Evolutionary conservation across 1,139 yeast species (phyloP).

Genomic region (Diutina mesorugosa): DNA sequence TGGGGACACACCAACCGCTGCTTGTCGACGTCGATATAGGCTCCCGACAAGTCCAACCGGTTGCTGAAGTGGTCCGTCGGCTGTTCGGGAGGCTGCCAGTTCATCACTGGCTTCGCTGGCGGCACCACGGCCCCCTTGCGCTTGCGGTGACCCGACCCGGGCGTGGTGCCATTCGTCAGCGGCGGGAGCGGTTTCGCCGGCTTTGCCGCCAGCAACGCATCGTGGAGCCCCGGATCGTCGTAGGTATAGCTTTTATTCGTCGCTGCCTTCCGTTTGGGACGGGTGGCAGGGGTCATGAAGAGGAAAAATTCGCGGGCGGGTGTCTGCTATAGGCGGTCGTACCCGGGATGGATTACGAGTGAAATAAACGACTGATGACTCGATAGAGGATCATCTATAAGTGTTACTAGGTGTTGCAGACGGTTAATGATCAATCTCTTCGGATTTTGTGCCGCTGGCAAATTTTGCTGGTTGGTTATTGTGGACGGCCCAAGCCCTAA

Average conservation of each 20-base stretch:
- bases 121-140: background rate
- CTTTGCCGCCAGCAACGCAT: background rate
- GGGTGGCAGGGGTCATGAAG: conserved; percentile 5
- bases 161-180: background rate
- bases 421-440: too few species aligned
- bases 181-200: background rate
- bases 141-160: conserved; percentile 3
- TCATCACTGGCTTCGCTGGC: conserved; percentile 12
- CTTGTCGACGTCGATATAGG: conserved; percentile 18
- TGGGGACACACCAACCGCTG: conserved; percentile 26
- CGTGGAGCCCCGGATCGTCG: conserved; percentile 18
- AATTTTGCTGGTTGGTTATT: too few species aligned
- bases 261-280: conserved; percentile 36
- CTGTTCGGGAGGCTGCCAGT: conserved; percentile 27
- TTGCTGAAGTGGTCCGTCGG: conserved; percentile 24
- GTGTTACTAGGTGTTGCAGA: too few species aligned
- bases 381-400: too few species aligned
- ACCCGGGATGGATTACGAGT: background rate
- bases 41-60: conserved; percentile 20
- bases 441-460: too few species aligned
- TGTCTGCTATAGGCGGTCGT: background rate
- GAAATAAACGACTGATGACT: background rate
- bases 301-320: background rate
- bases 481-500: background rate
- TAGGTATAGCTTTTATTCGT: conserved; percentile 29